phyloP scores from a whole-genome alignment of 768 basidiomycete genomes.

The Tephrocybe sp. region DNA sequence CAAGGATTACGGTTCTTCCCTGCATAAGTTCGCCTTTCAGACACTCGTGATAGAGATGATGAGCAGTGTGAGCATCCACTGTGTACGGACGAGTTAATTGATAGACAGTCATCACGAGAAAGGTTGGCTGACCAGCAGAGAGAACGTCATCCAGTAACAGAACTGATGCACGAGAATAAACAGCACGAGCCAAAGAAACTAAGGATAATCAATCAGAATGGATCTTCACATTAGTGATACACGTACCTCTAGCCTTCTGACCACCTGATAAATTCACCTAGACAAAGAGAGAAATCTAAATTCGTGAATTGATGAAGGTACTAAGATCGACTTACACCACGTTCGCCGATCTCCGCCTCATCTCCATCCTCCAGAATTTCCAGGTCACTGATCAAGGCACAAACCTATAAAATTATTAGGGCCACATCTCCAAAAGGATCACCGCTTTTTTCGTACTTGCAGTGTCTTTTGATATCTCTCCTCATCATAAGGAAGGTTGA shows the following conservation, averaged over 20 bases:
- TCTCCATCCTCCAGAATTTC: slow-evolving; percentile 87
- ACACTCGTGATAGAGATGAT: slow-evolving; percentile 83
- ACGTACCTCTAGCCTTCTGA: slow-evolving; percentile 65
- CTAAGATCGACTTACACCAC: slow-evolving; percentile 51
- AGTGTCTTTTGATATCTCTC: slow-evolving; percentile 78
- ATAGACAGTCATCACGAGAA: neutral
- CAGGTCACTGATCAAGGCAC: slow-evolving; percentile 72
- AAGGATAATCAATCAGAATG: neutral
- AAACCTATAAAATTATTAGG: slow-evolving; percentile 32
- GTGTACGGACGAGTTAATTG: slow-evolving; percentile 10
- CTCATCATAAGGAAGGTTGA: slow-evolving; percentile 67
- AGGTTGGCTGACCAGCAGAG: slow-evolving; percentile 41
- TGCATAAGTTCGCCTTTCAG: slow-evolving; percentile 80
- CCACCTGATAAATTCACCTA: slow-evolving; percentile 58
- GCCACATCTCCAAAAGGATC: slow-evolving; percentile 18
- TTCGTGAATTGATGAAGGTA: neutral
- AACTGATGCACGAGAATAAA: slow-evolving; percentile 84
- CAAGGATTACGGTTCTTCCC: slow-evolving; percentile 84
- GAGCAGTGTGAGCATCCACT: slow-evolving; percentile 93
- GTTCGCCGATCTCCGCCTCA: slow-evolving; percentile 85
- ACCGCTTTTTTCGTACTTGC: slow-evolving; percentile 50
- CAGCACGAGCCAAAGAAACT: slow-evolving; percentile 81
- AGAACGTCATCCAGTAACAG: slow-evolving; percentile 85
- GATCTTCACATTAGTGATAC: neutral
- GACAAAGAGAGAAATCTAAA: neutral